Evolutionary conservation across 805 yeast species (phyloP), one percentile per base, ranked within the genome.

Genomic region (Wickerhamomyces xylosicus): DNA sequence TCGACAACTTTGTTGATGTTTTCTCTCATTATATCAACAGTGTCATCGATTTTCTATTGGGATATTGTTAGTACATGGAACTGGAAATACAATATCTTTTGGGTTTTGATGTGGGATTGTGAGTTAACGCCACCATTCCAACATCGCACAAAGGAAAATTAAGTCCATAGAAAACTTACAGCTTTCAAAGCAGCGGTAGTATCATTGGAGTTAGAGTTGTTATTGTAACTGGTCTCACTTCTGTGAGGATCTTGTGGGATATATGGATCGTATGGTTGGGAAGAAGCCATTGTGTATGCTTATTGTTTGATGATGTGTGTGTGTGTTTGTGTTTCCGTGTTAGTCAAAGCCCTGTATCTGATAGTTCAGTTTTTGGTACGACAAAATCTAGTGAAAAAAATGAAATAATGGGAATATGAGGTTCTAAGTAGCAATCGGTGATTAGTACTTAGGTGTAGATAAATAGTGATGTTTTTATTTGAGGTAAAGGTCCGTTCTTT

Each of bases 11-110:
- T 85, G 67, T 86, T 86, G 66, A 90, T 85, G 67, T 92, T 90
- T 55, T 90, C 95, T 63, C 97, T 75, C 98, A 90, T 92, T 58
- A 89, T 83, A 15, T 95, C 97, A 34, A 92, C 96, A 14, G 98
- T 89, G 57, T 86, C 96, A 62, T 85, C 92, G 58, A 86, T 85
- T 71, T 85, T 92, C 74, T 75, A 52, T 22, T n/a, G n/a, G n/a
- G n/a, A 40, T n/a, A n/a, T n/a, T n/a, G n/a, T n/a, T n/a, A n/a
- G n/a, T n/a, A n/a, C n/a, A n/a, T n/a, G n/a, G n/a, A n/a, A n/a
- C n/a, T n/a, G n/a, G n/a, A n/a, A n/a, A n/a, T n/a, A n/a, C n/a
- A n/a, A n/a, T 4, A 31, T 11, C 5, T 15, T 31, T 28, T 8
- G 29, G 33, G 58, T 4, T 56, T 56, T 58, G 67, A 60, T 57